phyloP scores from a whole-genome alignment of 441 rosid species.

The Adansonia rubrostipa region DNA sequence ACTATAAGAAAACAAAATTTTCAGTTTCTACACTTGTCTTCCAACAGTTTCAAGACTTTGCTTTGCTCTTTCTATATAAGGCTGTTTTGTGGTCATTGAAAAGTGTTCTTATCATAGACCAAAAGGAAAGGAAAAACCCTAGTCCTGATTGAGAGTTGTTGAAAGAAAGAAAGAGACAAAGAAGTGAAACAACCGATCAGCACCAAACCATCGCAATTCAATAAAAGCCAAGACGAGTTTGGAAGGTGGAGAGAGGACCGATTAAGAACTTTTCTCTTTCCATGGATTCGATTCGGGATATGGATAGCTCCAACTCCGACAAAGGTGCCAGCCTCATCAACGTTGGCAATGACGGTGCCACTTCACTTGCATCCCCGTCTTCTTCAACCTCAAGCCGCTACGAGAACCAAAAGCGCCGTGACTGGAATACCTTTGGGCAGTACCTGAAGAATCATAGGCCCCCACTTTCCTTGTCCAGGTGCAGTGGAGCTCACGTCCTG shows the following conservation, averaged over 20 bases:
- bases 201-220: neutral
- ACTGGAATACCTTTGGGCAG: conserved; percentile 66
- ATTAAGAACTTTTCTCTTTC: neutral
- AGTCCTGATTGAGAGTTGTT: neutral
- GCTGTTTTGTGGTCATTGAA: neutral
- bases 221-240: too few species aligned
- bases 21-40: conserved; percentile 21
- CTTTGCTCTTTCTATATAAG: neutral
- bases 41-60: neutral
- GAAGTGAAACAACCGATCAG: conserved; percentile 1
- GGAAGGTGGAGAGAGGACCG: too few species aligned
- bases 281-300: conserved; percentile 50
- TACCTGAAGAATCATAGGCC: conserved; percentile 62
- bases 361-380: conserved; percentile 25
- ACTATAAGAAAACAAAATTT: conserved; percentile 21
- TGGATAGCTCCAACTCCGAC: conserved; percentile 39
- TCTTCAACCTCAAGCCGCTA: conserved; percentile 50
- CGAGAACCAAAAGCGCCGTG: conserved; percentile 33
- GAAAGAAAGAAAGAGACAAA: neutral
- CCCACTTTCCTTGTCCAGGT: conserved; percentile 51
- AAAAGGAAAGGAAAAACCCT: conserved; percentile 24
- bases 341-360: conserved; percentile 9
- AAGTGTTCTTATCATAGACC: neutral
- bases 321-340: conserved; percentile 22
- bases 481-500: conserved; percentile 67